Conservation (phyloP, 345 rosid genomes). For the Ceriops tagal region DNA sequence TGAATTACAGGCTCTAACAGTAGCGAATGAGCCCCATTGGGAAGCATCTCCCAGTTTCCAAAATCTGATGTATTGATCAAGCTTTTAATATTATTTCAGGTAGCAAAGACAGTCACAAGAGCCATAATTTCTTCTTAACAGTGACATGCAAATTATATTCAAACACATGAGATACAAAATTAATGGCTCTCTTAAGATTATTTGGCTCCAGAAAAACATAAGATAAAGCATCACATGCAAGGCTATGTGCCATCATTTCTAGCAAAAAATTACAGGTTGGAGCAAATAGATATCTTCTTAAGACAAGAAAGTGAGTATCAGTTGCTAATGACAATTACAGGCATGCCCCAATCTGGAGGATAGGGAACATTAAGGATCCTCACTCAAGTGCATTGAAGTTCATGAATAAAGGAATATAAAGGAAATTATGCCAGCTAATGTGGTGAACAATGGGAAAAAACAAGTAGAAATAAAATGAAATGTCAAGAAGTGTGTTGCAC, state of each 20-base stretch:
- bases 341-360: neutral
- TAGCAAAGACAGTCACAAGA: neutral
- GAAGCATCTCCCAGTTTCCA: conserved; percentile 54
- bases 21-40: conserved; percentile 60
- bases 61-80: conserved; percentile 45
- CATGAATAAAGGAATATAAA: too few relatives aligned
- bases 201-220: too few relatives aligned
- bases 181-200: neutral
- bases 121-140: conserved; percentile 1
- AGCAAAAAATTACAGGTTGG: neutral
- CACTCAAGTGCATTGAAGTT: too few relatives aligned
- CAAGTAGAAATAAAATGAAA: too few relatives aligned
- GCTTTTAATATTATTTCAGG: conserved; percentile 9
- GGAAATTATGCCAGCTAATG: too few relatives aligned
- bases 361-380: neutral
- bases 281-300: neutral
- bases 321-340: neutral
- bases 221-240: neutral
- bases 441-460: too few relatives aligned
- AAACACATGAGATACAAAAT: neutral
- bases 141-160: neutral
- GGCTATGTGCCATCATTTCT: neutral
- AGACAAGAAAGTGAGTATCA: neutral
- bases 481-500: too few relatives aligned
- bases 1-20: conserved; percentile 56